These are phyloP conservation scores for Acer yangbiense DNA, from an alignment of 345 rosid species.

Conservation along the genomic window DNA sequence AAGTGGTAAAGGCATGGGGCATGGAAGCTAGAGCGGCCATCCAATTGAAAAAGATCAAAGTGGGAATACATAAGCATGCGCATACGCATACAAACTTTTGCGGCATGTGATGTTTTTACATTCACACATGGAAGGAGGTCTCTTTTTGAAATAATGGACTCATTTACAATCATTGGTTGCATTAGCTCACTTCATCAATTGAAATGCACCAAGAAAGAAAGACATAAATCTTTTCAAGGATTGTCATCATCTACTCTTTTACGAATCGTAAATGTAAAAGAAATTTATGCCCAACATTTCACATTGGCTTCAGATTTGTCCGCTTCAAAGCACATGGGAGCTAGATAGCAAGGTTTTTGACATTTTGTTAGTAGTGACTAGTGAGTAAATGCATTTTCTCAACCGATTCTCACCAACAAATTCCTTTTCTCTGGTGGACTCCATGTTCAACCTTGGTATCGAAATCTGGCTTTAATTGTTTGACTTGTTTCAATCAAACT, in stretches of 20 bases:
- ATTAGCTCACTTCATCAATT: not conserved
- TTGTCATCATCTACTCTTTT: not conserved
- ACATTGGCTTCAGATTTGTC: not conserved
- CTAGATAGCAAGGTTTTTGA: no score
- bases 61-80: constrained; percentile 26
- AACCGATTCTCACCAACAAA: not conserved
- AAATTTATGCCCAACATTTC: no score
- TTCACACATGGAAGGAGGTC: not conserved
- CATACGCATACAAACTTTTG: not conserved
- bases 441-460: not conserved
- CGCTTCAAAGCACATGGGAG: not conserved
- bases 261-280: not conserved
- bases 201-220: not conserved
- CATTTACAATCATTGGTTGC: constrained; percentile 1
- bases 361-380: no score
- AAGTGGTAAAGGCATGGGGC: not conserved
- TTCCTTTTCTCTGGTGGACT: not conserved
- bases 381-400: not conserved
- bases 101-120: not conserved
- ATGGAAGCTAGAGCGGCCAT: constrained; percentile 25
- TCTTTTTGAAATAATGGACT: not conserved
- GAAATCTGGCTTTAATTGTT: not conserved
- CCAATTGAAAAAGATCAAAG: constrained; percentile 16
- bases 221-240: not conserved
- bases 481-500: not conserved